Evolutionary conservation across 192 early-diverging fungal species (phyloP).

Genomic region (Gamsiella multidivaricata): DNA sequence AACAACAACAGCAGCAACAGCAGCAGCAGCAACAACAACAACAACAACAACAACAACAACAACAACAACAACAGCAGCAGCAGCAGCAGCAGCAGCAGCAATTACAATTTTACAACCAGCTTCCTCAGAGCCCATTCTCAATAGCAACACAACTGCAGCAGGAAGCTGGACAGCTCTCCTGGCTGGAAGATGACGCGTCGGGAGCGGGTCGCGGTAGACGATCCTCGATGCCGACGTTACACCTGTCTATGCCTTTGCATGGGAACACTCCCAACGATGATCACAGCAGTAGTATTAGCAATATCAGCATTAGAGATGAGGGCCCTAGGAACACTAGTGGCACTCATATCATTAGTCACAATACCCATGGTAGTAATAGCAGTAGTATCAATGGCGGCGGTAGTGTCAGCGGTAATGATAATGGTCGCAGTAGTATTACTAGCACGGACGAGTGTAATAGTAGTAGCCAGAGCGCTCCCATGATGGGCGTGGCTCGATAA

Average conservation of each 20-base stretch:
- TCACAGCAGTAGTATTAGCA: not conserved
- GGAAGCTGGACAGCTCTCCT: slow-evolving; percentile 7
- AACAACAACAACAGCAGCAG: not conserved
- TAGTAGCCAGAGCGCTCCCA: not conserved
- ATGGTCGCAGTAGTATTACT: not conserved
- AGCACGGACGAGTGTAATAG: not conserved
- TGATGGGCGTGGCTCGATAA: too few species aligned
- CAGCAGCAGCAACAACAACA: slow-evolving; percentile 15
- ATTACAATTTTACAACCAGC: not conserved
- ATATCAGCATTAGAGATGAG: not conserved
- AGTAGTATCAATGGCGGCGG: not conserved
- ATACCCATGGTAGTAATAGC: not conserved
- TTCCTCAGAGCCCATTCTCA: not conserved
- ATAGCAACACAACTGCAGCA: not conserved
- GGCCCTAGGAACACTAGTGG: slow-evolving; percentile 1
- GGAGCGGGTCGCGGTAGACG: slow-evolving; percentile 5
- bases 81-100: slow-evolving; percentile 2
- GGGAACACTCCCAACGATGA: not conserved
- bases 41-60: slow-evolving; percentile 6
- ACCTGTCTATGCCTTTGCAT: not conserved
- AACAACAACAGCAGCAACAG: not conserved
- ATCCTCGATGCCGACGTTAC: slow-evolving; percentile 22
- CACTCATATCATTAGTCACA: not conserved
- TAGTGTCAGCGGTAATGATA: not conserved
- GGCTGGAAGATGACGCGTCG: slow-evolving; percentile 8